A percentile compares a stretch with the other conserved stretches of the same genome.
phyloP scores from a whole-genome alignment of 1,139 yeast genomes.

The Pneumocystis jirovecii region DNA sequence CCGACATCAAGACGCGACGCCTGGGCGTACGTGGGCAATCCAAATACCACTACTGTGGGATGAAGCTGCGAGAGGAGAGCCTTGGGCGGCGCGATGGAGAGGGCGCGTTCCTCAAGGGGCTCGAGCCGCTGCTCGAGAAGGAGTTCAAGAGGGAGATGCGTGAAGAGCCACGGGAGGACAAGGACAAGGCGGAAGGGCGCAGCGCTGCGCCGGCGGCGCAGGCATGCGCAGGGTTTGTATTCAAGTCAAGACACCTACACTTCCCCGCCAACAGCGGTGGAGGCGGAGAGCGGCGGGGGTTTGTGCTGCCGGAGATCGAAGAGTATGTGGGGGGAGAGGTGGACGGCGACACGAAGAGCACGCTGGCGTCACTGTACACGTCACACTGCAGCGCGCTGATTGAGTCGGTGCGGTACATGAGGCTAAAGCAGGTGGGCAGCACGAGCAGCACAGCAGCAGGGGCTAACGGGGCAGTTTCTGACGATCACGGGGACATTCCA shows the following conservation, averaged over 20 bases:
- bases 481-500: slow-evolving; percentile 41
- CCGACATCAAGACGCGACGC: slow-evolving; percentile 64
- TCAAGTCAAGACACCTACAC: slow-evolving; percentile 4
- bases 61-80: slow-evolving; percentile 40
- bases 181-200: neutral
- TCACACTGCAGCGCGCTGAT: slow-evolving; percentile 49
- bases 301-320: slow-evolving; percentile 14
- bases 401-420: slow-evolving; percentile 55
- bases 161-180: too few relatives aligned
- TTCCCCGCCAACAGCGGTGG: slow-evolving; percentile 4
- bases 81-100: neutral
- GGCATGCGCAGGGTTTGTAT: neutral
- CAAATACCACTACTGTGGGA: slow-evolving; percentile 82
- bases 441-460: neutral
- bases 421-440: slow-evolving; percentile 30
- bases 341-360: slow-evolving; percentile 47
- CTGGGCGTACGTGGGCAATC: slow-evolving; percentile 81
- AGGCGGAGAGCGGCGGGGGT: slow-evolving; percentile 4
- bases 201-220: slow-evolving; percentile 2
- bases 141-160: neutral
- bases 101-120: neutral
- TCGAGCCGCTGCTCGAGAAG: neutral
- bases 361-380: slow-evolving; percentile 45
- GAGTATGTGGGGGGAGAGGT: slow-evolving; percentile 26
- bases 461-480: slow-evolving; percentile 30